Conservation (phyloP, 257 asterid genomes). For the Cordia subcordata region DNA sequence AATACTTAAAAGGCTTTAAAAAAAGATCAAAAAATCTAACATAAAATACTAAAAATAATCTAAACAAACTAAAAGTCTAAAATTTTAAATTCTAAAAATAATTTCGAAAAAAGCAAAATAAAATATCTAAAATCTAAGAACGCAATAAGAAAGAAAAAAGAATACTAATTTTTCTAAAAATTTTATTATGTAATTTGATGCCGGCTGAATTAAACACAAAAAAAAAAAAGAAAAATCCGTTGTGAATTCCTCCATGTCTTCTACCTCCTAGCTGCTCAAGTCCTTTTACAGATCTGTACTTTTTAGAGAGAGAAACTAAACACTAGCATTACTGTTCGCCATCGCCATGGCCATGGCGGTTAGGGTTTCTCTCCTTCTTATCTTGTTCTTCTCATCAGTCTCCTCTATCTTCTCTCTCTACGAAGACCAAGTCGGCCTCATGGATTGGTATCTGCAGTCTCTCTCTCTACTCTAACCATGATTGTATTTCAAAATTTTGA, state of each 20-base stretch:
- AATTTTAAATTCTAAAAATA: no score
- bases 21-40: no score
- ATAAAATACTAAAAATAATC: no score
- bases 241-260: neutral
- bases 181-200: no score
- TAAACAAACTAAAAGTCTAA: no score
- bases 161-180: no score
- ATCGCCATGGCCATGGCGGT: slow-evolving; percentile 74
- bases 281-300: neutral
- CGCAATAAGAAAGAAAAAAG: no score
- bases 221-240: neutral
- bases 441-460: slow-evolving; percentile 61
- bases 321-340: slow-evolving; percentile 29
- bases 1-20: no score
- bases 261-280: neutral
- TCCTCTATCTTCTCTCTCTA: slow-evolving; percentile 47
- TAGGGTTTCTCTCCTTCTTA: slow-evolving; percentile 48
- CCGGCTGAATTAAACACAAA: neutral
- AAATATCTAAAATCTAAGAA: no score
- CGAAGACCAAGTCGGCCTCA: slow-evolving; percentile 93
- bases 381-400: slow-evolving; percentile 30
- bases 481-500: no score
- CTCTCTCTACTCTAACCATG: neutral
- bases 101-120: no score
- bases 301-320: slow-evolving; percentile 15